Base-by-base conservation (phyloP, 192 early-diverging fungal genomes). In the Geosiphon pyriformis region DNA sequence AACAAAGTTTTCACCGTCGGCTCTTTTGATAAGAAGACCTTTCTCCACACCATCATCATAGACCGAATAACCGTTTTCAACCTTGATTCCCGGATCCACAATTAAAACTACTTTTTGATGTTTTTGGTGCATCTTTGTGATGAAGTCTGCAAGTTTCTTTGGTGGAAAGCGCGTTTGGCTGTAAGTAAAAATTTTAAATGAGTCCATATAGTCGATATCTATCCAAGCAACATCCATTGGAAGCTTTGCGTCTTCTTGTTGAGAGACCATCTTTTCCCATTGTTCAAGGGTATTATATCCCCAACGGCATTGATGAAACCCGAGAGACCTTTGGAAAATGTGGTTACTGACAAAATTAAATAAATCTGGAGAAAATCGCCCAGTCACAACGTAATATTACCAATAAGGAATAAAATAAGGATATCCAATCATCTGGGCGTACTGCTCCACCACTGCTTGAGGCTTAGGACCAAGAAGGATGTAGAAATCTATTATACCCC, bases 151-250 rank as follows among this genome's bases (percentile, higher is more conserved):
- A 56, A 87, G 75, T 48, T 82, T 74, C 1, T 67, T 46, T 7
- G 78, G 61, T 0, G 88, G 85, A 66, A 83, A 90, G 33, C 75
- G 75, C 6, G 67, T 59, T 0, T 75, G 71, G 47, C 86, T 81
- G 47, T 79, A 85, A 1, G 88, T 80, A 47, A 90, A 90, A 50
- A 81, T 79, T 51, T 80, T 82, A 30, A 68, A 76, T 7, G 46
- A 26, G 42, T 87, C 84, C 88, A 90, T 90, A 64, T 88, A 90
- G 60, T 89, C 87, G 49, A 89, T 82, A 61, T 88, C 87, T 3
- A 82, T 84, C 87, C 87, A 88, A 20, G 78, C 76, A 3, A 70
- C 80, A 26, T 88, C 86, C 37, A 88, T 67, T 6, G 87, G 87
- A 50, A 89, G 81, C 8, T 75, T 70, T 20, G 78, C 79, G 18